Conservation (phyloP, 805 yeast genomes). For the Schizosaccharomyces japonicus region DNA sequence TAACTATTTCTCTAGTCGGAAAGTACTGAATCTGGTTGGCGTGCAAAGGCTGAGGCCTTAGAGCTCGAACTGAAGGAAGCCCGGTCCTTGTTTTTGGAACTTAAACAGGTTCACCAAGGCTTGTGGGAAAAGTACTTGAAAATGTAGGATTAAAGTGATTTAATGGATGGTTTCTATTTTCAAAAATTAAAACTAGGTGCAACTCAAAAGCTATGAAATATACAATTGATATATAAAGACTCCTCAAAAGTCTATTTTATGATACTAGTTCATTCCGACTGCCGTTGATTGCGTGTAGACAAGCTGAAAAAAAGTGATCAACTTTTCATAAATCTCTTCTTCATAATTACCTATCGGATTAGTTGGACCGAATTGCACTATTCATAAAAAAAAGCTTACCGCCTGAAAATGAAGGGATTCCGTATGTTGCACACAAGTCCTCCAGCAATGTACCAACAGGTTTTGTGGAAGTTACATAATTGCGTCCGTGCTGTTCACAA, state of each 20-base stretch:
- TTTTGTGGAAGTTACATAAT: background rate
- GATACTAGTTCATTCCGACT: too few relatives aligned
- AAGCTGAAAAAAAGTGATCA: too few relatives aligned
- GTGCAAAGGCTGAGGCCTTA: background rate
- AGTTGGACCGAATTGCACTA: too few relatives aligned
- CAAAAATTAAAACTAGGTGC: too few relatives aligned
- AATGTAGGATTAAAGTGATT: background rate
- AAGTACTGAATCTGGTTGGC: background rate
- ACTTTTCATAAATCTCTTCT: too few relatives aligned
- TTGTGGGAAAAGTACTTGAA: slow-evolving; percentile 1
- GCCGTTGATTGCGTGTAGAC: too few relatives aligned
- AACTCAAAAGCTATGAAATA: too few relatives aligned
- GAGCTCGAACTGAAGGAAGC: background rate
- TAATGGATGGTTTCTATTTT: too few relatives aligned
- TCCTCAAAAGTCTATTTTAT: too few relatives aligned
- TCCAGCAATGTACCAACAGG: background rate
- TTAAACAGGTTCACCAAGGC: background rate
- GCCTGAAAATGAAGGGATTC: background rate
- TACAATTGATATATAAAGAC: too few relatives aligned
- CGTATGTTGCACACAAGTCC: background rate
- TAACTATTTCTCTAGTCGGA: background rate
- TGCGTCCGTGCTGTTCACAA: background rate
- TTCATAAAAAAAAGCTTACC: too few relatives aligned
- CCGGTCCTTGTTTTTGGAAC: background rate
- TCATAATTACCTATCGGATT: too few relatives aligned